These are phyloP conservation scores for Fraxinus platypoda DNA, from an alignment of 305 asterid genomes.

Conservation along the genomic window DNA sequence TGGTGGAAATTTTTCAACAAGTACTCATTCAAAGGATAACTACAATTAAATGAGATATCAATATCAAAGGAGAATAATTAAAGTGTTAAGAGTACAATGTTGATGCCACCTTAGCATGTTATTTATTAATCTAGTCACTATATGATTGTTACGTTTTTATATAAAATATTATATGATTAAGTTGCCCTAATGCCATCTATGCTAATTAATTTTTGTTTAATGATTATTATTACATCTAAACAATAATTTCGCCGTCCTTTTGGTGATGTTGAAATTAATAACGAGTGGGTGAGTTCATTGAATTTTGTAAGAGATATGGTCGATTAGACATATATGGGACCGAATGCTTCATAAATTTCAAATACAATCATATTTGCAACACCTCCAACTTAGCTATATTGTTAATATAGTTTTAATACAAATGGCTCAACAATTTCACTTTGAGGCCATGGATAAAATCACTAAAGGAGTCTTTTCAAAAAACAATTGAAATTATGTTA, in stretches of 20 bases:
- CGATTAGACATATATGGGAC: neutral
- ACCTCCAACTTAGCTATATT: neutral
- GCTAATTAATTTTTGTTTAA: neutral
- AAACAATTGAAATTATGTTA: no score
- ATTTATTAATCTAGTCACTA: slow-evolving; percentile 22
- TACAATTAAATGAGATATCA: slow-evolving; percentile 1
- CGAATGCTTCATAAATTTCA: neutral
- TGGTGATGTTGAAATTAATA: slow-evolving; percentile 1
- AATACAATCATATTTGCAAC: neutral
- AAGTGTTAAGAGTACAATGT: neutral
- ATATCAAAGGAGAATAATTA: slow-evolving; percentile 5
- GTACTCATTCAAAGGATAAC: neutral
- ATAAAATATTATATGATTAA: slow-evolving; percentile 1
- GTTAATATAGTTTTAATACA: neutral
- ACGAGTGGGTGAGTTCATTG: neutral
- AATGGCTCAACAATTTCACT: neutral
- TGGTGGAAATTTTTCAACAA: neutral
- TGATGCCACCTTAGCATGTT: slow-evolving; percentile 23
- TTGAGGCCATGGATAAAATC: no score
- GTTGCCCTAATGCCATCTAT: neutral
- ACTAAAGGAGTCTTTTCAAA: no score
- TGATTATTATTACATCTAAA: neutral
- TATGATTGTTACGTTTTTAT: slow-evolving; percentile 11
- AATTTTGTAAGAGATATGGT: neutral
- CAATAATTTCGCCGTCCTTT: slow-evolving; percentile 19